Percentiles rank a stretch among this genome's conserved stretches.
Conservation (phyloP, 2,329 filamentous ascomycete genomes). For the Anthostomella pinea region DNA sequence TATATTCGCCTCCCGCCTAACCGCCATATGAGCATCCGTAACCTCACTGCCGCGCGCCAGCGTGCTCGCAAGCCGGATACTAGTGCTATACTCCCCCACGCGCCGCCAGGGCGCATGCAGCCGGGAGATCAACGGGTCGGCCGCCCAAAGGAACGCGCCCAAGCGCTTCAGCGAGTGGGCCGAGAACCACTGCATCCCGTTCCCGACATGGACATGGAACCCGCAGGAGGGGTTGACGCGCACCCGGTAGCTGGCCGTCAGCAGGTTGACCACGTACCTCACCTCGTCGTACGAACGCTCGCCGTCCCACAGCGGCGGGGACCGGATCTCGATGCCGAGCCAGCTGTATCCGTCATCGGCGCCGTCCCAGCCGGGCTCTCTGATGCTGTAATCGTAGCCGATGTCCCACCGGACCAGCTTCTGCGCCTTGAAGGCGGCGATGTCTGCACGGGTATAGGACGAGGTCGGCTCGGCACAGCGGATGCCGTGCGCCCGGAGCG, state of each 20-base stretch:
- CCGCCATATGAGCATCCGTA: background rate
- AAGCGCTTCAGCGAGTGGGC: constrained; percentile 27
- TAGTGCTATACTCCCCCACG: constrained; percentile 7
- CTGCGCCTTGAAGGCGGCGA: no score
- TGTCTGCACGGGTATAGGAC: no score
- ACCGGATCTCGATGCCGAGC: constrained; percentile 31
- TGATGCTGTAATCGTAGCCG: constrained; percentile 8
- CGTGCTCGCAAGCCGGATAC: constrained; percentile 14
- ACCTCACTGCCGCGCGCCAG: constrained; percentile 9
- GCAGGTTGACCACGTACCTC: constrained; percentile 29
- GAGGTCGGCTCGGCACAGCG: no score
- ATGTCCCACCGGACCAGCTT: constrained; percentile 24
- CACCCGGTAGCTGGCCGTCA: constrained; percentile 31
- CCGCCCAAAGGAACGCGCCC: constrained; percentile 34
- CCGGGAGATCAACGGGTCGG: constrained; percentile 35
- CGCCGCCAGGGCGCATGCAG: constrained; percentile 34
- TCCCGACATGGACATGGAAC: constrained; percentile 38
- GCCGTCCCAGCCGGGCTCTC: background rate
- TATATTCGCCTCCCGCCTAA: background rate
- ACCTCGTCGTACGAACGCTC: constrained; percentile 28
- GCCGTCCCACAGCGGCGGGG: constrained; percentile 33
- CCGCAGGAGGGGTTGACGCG: constrained; percentile 34
- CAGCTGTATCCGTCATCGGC: constrained; percentile 22
- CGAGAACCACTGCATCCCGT: constrained; percentile 31
- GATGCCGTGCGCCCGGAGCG: constrained; percentile 18